Percentiles rank a stretch among this genome's conserved stretches.
Conservation (phyloP, 495 filamentous ascomycete species). For the Xylaria bambusicola region DNA sequence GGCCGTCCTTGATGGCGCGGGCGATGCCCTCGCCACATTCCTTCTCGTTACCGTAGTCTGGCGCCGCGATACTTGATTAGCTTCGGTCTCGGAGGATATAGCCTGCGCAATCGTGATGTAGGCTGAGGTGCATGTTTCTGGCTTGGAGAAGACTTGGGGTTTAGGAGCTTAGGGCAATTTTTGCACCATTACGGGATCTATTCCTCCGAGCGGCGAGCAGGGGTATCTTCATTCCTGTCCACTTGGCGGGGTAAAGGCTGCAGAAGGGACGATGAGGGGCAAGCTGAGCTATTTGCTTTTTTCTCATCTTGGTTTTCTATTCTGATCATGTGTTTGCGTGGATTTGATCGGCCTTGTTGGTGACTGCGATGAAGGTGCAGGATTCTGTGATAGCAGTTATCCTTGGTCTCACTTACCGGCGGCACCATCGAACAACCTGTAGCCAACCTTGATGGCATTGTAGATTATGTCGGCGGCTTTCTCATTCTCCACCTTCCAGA, state of each 20-base stretch:
- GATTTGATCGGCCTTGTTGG: not conserved
- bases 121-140: too few species aligned
- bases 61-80: not conserved
- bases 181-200: not conserved
- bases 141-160: not conserved
- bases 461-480: constrained; percentile 80
- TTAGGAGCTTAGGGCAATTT: not conserved
- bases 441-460: constrained; percentile 85
- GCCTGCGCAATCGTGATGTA: too few species aligned
- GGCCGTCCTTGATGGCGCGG: constrained; percentile 81
- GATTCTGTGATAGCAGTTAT: not conserved
- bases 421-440: constrained; percentile 84
- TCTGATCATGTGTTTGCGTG: not conserved
- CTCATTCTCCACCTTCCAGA: constrained; percentile 86
- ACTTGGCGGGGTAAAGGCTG: constrained; percentile 13
- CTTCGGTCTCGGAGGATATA: not conserved
- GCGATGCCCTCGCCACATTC: constrained; percentile 83
- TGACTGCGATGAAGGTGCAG: not conserved
- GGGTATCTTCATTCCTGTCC: not conserved
- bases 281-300: not conserved
- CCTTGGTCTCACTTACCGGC: constrained; percentile 59
- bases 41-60: constrained; percentile 88
- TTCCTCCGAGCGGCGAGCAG: constrained; percentile 13
- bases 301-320: not conserved
- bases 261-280: constrained; percentile 2